Evolutionary conservation across 1,139 yeast species (phyloP).

Genomic region (Blastobotrys apis): DNA sequence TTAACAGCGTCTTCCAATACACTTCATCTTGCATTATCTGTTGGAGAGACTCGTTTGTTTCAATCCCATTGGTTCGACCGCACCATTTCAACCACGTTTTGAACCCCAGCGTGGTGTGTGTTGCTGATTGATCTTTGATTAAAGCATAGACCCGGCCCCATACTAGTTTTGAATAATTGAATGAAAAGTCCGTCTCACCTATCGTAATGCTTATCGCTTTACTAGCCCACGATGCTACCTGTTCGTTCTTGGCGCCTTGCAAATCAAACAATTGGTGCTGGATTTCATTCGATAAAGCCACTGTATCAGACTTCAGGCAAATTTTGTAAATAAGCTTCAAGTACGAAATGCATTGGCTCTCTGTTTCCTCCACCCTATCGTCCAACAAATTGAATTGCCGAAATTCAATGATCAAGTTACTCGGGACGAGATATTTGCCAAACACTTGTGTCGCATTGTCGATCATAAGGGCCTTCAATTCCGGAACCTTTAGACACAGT

Average conservation of each 20-base stretch:
- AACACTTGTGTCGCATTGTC: not conserved
- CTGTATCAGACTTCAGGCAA: not conserved
- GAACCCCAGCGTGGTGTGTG: conserved; percentile 20
- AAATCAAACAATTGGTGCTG: conserved; percentile 8
- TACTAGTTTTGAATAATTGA: not conserved
- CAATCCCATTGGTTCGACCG: conserved; percentile 17
- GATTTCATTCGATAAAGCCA: not conserved
- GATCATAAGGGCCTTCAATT: conserved; percentile 3
- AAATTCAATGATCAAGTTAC: conserved; percentile 5
- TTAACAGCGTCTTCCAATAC: conserved; percentile 61
- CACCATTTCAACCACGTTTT: conserved; percentile 30
- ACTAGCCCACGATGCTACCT: conserved; percentile 4
- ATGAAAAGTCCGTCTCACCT: conserved; percentile 7
- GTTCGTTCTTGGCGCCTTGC: conserved; percentile 12
- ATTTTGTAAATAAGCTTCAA: not conserved
- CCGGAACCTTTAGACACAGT: conserved; percentile 11
- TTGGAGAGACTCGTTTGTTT: conserved; percentile 34
- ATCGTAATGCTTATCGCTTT: conserved; percentile 7
- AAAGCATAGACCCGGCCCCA: conserved; percentile 12
- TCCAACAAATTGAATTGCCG: conserved; percentile 1
- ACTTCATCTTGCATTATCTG: conserved; percentile 35
- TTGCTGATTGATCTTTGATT: conserved; percentile 1
- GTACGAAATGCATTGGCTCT: not conserved
- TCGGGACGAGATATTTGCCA: not conserved
- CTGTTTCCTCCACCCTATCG: not conserved